Conservation (phyloP, 108 stramenopile species). For the Skeletonema marinoi region DNA sequence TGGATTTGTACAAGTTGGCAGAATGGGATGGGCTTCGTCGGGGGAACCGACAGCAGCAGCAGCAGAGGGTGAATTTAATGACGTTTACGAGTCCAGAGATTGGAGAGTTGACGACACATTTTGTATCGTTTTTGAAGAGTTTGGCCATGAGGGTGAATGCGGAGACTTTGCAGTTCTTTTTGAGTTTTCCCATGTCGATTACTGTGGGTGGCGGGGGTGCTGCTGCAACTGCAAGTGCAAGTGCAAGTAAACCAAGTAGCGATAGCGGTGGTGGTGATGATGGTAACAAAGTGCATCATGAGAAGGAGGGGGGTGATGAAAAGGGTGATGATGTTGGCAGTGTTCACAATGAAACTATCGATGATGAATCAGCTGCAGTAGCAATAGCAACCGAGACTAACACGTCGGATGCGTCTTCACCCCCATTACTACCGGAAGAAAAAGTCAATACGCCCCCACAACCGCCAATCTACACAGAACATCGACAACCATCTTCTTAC, state of each 20-base stretch:
- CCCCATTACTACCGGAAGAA: not conserved
- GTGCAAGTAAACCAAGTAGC: no score
- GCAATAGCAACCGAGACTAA: not conserved
- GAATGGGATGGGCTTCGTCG: constrained; percentile 42
- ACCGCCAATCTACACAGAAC: not conserved
- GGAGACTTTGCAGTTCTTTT: constrained; percentile 87
- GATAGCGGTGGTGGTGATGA: constrained; percentile 9
- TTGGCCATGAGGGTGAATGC: constrained; percentile 86
- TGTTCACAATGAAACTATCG: not conserved
- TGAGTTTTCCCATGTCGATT: constrained; percentile 59
- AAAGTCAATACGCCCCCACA: no score
- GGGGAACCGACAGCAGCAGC: not conserved
- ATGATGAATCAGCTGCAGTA: not conserved
- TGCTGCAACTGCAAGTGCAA: no score
- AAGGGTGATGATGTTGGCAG: constrained; percentile 23
- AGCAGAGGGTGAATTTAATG: constrained; percentile 1
- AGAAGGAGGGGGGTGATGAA: not conserved
- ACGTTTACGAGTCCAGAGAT: constrained; percentile 63
- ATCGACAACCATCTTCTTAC: constrained; percentile 2
- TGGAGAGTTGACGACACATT: constrained; percentile 79
- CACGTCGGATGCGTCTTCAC: not conserved
- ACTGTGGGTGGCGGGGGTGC: not conserved
- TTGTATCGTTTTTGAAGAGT: constrained; percentile 85
- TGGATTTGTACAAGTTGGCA: constrained; percentile 68
- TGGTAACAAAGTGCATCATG: not conserved